Evolutionary conservation across 2,329 filamentous ascomycete genomes (phyloP), one percentile per base, ranked within the genome.

Genomic region (Cladosporium halotolerans): DNA sequence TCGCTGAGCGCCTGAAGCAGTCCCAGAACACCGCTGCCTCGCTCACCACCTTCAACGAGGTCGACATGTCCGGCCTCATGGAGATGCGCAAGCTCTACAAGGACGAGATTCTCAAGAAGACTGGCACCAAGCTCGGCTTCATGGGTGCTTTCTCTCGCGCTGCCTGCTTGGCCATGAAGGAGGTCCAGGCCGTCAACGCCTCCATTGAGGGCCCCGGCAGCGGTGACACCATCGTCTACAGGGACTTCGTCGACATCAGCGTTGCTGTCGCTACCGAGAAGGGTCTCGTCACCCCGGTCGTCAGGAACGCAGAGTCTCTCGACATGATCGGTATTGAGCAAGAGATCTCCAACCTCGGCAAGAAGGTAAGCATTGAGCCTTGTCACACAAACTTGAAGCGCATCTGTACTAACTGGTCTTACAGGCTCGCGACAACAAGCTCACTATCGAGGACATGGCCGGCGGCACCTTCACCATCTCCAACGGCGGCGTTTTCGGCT

Each of bases 391-490:
- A 28, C 1, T 4, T 4, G 23, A 28, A 66, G 31, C 13, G 16
- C 32, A 38, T 33, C 28, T n/a, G 42, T 38, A 56, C 56, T 51
- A 42, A 55, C 31, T 41, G 33, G 7, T 3, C 9, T 48, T 9
- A 10, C 60, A 91, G 89, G 93, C 93, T 59, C 88, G 93, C 58
- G 91, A 96, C 68, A 86, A 87, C 72, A 97, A 97, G 76, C 81
- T 99, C 61, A 97, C 93, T 2, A 96, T 99, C 64, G 93, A 99
- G 76, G 93, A 99, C 70, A 96, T 99, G 90, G 93, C 93, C 56
- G 93, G 93, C 56, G 93, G 93, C 60, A 96, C 92, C 34, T 99
- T 96, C 73, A 97, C 93, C 57, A 96, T 96, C 76, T 93, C 88
- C 79, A 97, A 96, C 70, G 83, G 93, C 55, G 93, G 93, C 62